Conservation (phyloP, 345 rosid species). For the Garcia nutans region DNA sequence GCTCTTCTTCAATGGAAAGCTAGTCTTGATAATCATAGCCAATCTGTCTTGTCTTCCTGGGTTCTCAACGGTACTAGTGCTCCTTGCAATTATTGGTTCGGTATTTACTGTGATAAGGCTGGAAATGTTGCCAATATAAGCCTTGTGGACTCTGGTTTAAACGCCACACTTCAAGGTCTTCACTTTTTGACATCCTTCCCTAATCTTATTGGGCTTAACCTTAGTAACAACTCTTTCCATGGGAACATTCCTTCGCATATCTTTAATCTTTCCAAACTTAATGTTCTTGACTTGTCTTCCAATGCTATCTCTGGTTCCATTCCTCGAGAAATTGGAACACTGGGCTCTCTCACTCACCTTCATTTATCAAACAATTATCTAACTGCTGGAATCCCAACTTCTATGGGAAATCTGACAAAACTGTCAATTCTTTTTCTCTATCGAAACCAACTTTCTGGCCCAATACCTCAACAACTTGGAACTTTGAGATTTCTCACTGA, state of each 20-base stretch:
- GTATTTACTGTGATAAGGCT: background rate
- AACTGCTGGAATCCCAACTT: background rate
- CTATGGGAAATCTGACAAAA: no score
- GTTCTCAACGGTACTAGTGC: background rate
- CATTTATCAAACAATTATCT: background rate
- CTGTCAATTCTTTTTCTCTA: no score
- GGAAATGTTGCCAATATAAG: background rate
- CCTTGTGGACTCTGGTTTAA: slow-evolving; percentile 10
- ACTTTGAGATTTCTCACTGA: background rate
- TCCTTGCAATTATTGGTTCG: background rate
- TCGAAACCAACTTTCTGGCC: background rate
- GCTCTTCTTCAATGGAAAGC: slow-evolving; percentile 5
- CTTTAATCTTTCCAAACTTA: slow-evolving; percentile 14
- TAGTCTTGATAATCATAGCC: background rate
- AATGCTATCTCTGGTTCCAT: slow-evolving; percentile 1
- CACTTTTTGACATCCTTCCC: slow-evolving; percentile 28
- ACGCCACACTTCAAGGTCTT: background rate
- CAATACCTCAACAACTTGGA: background rate
- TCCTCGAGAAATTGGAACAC: background rate
- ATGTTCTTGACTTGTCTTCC: slow-evolving; percentile 11
- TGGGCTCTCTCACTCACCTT: background rate
- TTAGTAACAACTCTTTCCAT: background rate
- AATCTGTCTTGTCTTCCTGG: background rate
- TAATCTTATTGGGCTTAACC: slow-evolving; percentile 1
- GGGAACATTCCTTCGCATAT: slow-evolving; percentile 24